Evolutionary conservation across 2,329 filamentous ascomycete species (phyloP), one percentile per base, ranked within the genome.

Genomic region (Cordyceps pruinosa): DNA sequence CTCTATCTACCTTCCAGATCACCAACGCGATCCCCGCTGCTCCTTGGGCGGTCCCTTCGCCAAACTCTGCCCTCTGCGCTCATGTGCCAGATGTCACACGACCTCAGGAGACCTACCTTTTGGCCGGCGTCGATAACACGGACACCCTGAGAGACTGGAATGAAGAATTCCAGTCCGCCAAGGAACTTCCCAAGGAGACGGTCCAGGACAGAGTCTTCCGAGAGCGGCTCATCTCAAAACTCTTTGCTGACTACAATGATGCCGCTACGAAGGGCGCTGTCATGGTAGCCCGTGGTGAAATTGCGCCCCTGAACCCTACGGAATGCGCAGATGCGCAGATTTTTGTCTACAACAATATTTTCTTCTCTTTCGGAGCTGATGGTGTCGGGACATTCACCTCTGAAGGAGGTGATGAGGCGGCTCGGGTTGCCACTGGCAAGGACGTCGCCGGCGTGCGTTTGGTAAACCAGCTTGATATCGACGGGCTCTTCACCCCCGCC

Each of bases 321-420:
- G 94, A 99, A 74, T 86, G 81, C 61, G 84, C 82, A 63, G 93
- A 99, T 70, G 94, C 94, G 4, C 94, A 99, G 71, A 99, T 99
- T 63, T 99, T 96, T 67, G 93, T 99, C 25, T 97, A 97, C 78
- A 97, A 97, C 79, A 99, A 99, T 74, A 91, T 99, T 64, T 99
- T 99, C 78, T 99, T 96, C 78, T 97, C 94, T 1, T 97, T 97
- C 65, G 94, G 94, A 61, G 93, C 94, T 45, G 94, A 99, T 70
- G 95, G 94, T 53, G 94, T 97, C 46, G 93, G 94, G 44, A 99
- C 94, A 17, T 99, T 99, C 72, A 92, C 91, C 12, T 92, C 88
- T 3, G 94, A 99, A 74, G 94, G 94, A 63, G 94, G 94, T 21
- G 93, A 99, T 63, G 94, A 99, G 75, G 94, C 94, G 62, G 94